Percentiles rank a stretch among this genome's conserved stretches.
Conservation (phyloP, 208 protist species). For the Leishmania tarentolae region DNA sequence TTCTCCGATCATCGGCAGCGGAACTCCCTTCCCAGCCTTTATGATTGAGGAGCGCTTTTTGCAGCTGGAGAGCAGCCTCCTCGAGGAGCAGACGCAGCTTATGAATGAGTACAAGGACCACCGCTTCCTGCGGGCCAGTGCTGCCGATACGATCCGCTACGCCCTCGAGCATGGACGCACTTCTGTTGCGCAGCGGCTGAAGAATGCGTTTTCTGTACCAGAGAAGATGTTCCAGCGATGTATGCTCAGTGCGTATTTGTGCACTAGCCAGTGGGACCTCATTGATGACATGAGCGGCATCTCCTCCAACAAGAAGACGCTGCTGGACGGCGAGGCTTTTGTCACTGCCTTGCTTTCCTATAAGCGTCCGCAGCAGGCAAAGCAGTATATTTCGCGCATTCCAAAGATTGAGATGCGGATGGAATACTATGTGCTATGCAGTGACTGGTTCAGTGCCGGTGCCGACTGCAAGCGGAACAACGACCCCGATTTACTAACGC, state of each 20-base stretch:
- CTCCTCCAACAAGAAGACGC: constrained; percentile 38
- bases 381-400: constrained; percentile 69
- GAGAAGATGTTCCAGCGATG: constrained; percentile 79
- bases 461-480: constrained; percentile 66
- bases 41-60: constrained; percentile 32
- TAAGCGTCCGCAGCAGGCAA: constrained; percentile 65
- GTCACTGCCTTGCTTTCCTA: constrained; percentile 57
- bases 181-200: constrained; percentile 53
- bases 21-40: constrained; percentile 18
- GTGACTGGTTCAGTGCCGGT: constrained; percentile 64
- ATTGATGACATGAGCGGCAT: constrained; percentile 65
- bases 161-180: constrained; percentile 60
- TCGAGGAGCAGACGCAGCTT: constrained; percentile 69
- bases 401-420: constrained; percentile 68
- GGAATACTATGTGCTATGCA: constrained; percentile 85
- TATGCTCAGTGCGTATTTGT: constrained; percentile 64
- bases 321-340: constrained; percentile 57
- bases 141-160: constrained; percentile 58
- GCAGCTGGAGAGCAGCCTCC: constrained; percentile 34
- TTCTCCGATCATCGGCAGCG: constrained; percentile 29
- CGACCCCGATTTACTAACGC: constrained; percentile 58
- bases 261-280: constrained; percentile 67
- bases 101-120: constrained; percentile 67
- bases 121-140: constrained; percentile 76
- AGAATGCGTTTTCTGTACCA: constrained; percentile 58